These are phyloP conservation scores for Zasmidium cellare DNA, from an alignment of 2,329 filamentous ascomycete genomes.

Conservation along the genomic window DNA sequence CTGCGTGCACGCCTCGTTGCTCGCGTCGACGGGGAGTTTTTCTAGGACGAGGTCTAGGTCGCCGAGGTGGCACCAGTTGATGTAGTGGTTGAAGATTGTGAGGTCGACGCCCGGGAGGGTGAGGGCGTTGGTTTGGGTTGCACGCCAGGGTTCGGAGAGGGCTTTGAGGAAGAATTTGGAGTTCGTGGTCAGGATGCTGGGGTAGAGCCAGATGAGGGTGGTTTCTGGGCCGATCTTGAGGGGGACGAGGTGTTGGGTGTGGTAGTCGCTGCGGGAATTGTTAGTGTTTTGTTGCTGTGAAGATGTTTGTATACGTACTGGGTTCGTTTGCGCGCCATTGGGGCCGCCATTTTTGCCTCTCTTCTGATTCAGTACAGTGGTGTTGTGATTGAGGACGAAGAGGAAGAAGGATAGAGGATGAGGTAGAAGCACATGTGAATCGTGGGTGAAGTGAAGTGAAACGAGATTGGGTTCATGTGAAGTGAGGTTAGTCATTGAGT, in stretches of 20 bases:
- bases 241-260: background rate
- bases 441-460: background rate
- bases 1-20: background rate
- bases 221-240: background rate
- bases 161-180: slow-evolving; percentile 10
- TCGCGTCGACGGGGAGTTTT: background rate
- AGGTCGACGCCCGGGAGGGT: slow-evolving; percentile 1
- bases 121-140: background rate
- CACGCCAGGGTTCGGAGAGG: background rate
- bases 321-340: background rate
- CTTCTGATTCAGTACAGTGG: background rate
- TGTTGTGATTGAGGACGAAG: background rate
- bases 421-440: too few relatives aligned
- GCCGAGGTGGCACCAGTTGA: background rate
- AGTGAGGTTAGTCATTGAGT: too few relatives aligned
- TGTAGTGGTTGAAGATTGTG: slow-evolving; percentile 7
- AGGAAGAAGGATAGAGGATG: background rate
- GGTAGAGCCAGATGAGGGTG: slow-evolving; percentile 7
- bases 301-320: background rate
- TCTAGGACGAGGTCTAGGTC: slow-evolving; percentile 3
- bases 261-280: background rate
- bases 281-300: too few relatives aligned
- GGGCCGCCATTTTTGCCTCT: background rate
- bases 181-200: slow-evolving; percentile 5
- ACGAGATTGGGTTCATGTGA: too few relatives aligned